Evolutionary conservation across 2,329 filamentous ascomycete genomes (phyloP), one percentile per base, ranked within the genome.

Genomic region (Botryotinia globosa): DNA sequence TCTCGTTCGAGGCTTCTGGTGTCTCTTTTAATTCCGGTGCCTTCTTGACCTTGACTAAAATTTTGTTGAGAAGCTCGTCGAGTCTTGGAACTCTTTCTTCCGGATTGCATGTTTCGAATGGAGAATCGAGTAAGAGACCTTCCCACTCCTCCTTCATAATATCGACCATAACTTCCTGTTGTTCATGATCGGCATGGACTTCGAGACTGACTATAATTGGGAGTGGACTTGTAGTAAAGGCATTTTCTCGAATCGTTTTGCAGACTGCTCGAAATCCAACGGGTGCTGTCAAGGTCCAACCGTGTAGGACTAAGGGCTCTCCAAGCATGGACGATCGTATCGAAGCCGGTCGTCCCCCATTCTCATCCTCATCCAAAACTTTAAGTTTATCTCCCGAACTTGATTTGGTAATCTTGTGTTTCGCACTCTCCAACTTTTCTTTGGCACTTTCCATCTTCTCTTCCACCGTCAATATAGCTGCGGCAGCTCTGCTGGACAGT

Each of bases 131-230:
- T 9, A 98, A 85, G 78, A 92, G 83, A 0, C 88, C 90, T 58
- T 87, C 88, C 94, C 94, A 99, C 75, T 93, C 91, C 77, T 97
- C 90, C 76, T 90, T 90, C 92, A 99, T 98, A 75, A 98, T 97
- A 72, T 92, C 88, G 18, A 97, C 94, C 93, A 98, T 98, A 68
- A 92, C 87, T 75, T 94, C 90, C 81, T 99, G 96, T 81, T 98
- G 95, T 70, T 92, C 89, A 1, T 87, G 84, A 74, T 91, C 89
- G 22, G 94, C 91, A 81, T 98, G 95, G 0, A 98, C 93, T 82
- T 99, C 96, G 9, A 98, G 86, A 80, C 94, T 97, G 76, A 98
- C 89, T 73, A 98, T 97, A 56, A 99, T 85, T 0, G 96, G 96
- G 32, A 97, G 85, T 69, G 92, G 88, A 74, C 89, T 94, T 10